Base-by-base conservation (phyloP, 176 grass and related monocot species). In the Eremochloa ophiuroides region DNA sequence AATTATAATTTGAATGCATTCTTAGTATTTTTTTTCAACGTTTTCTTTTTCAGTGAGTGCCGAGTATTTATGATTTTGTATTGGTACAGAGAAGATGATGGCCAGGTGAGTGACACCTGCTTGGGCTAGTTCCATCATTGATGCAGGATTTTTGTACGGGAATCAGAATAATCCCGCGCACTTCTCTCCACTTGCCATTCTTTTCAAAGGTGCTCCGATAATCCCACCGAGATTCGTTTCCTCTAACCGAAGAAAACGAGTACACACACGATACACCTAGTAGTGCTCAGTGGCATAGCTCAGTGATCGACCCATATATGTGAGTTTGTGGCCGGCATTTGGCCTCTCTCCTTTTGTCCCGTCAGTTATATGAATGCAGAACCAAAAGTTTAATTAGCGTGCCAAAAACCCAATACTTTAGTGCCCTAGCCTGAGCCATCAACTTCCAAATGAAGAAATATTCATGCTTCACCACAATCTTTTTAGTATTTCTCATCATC, bases 131-230 rank as follows among this genome's bases (percentile, higher is more conserved):
- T n/a, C n/a, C n/a, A n/a, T n/a, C 43, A 30, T 55, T 73, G 69
- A 56, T 46, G 17, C 43, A 42, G 56, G 69, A 50, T 46, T 65
- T 65, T 55, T 13, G 13, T 22, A 28, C 2, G 8, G 41, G 82
- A 89, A 85, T 71, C 44, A 48, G 37, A 82, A 77, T 72, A 39
- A 0, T 71, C 51, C 20, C 51, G n/a, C 53, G 22, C 72, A 66
- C 66, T 85, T 81, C 44, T 60, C 11, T 33, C 63, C 48, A 6
- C 23, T 73, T 78, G 37, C 73, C 73, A 9, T 77, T 78, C 78
- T 82, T 85, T 89, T 64, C 26, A 68, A 80, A 84, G 50, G 75
- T 11, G 37, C 68, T 30, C n/a, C n/a, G n/a, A n/a, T n/a, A n/a
- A n/a, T n/a, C 31, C 38, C 81, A 88, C 61, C 11, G 4, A 75